Base-by-base conservation (phyloP, 441 rosid genomes). In the Populus hybrid region DNA sequence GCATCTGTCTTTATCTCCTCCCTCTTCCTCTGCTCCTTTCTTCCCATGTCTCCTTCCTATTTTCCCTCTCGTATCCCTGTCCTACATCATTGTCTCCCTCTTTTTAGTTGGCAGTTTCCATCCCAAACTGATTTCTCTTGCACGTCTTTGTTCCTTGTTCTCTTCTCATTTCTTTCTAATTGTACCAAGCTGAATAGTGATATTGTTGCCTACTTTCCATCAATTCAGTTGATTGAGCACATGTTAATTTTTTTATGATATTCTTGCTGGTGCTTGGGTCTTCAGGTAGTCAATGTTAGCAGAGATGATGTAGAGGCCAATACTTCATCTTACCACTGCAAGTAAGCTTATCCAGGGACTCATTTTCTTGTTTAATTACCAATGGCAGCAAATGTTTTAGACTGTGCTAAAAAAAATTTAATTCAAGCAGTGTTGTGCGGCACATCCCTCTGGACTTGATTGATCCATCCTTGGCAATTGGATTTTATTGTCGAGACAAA, bases 381-480 rank as follows among this genome's bases (percentile, higher is more conserved):
- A 4, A 26, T 5, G 21, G n/a, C 50, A 20, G 21, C 11, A 2
- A 70, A 59, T 46, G 24, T 18, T n/a, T 14, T 20, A 73, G 40
- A 36, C 23, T 35, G 70, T 70, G 75, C 67, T 20, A 69, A 35
- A 35, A 0, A 35, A 35, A 35, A 35, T 35, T 6, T 79, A 59
- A 73, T 69, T 81, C 79, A 70, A 81, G 59, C 89, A 95, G 98
- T 42, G 26, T 80, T 38, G 70, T 86, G 50, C 87, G 91, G 77
- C 89, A 90, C 78, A 90, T 94, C 76, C 91, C 90, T 10, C 86
- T 95, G 72, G 91, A 89, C 64, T 87, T 88, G 18, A 88, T 95
- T 21, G 98, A 95, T 88, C 93, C 98, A 24, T 92, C 99, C 1
- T 74, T 94, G 72, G 98, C 99, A 35, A 85, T 95, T 9, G 98